phyloP scores from a whole-genome alignment of 2,329 filamentous ascomycete species.

The Aspergillus pseudoterreus region DNA sequence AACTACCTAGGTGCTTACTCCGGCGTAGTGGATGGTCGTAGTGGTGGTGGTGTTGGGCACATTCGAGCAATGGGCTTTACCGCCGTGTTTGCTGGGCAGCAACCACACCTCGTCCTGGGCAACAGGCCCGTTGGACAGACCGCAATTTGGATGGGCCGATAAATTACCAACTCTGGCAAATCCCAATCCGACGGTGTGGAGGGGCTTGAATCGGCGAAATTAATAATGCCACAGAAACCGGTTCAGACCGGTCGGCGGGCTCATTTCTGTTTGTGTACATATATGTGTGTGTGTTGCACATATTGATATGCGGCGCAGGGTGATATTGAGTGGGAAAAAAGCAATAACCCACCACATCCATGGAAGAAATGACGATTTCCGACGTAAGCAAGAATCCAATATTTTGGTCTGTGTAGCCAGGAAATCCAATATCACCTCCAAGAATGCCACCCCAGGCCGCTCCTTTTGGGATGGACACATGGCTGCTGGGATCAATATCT shows the following conservation, averaged over 20 bases:
- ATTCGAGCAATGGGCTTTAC: slow-evolving; percentile 29
- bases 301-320: background rate
- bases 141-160: slow-evolving; percentile 11
- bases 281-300: background rate
- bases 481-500: no score
- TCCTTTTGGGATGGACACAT: no score
- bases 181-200: background rate
- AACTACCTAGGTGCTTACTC: no score
- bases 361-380: no score
- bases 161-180: no score
- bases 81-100: slow-evolving; percentile 33
- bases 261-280: background rate
- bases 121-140: slow-evolving; percentile 13
- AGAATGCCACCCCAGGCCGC: no score
- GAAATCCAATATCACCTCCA: no score
- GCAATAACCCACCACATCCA: background rate
- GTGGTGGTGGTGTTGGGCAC: slow-evolving; percentile 20
- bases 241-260: background rate
- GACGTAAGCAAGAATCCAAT: no score
- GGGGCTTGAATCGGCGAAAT: background rate
- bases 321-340: background rate
- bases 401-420: no score
- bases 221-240: background rate
- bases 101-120: slow-evolving; percentile 18
- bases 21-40: no score